Evolutionary conservation across 176 grass and related monocot species (phyloP).

Genomic region (Eragrostis curvula): DNA sequence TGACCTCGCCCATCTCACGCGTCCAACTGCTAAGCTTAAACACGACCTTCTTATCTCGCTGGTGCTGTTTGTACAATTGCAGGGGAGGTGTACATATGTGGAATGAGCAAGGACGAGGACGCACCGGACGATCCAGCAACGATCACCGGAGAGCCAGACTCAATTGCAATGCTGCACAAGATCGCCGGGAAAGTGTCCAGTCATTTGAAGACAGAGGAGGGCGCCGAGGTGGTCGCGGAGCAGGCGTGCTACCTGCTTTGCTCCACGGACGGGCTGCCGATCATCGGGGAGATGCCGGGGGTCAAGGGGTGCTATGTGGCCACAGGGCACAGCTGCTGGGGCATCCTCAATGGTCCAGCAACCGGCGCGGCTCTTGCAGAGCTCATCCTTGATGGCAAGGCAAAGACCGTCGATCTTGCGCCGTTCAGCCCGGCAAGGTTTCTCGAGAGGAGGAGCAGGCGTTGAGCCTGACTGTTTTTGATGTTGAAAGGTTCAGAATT

Average conservation of each 20-base stretch:
- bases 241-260: conserved; percentile 92
- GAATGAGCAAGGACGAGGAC: conserved; percentile 70
- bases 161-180: conserved; percentile 91
- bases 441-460: conserved; percentile 44
- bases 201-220: conserved; percentile 68
- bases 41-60: neutral
- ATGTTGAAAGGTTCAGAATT: conserved; percentile 7
- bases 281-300: conserved; percentile 80
- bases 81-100: conserved; percentile 96
- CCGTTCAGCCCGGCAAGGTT: conserved; percentile 78
- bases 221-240: conserved; percentile 63
- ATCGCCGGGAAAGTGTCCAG: conserved; percentile 75
- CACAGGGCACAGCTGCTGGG: conserved; percentile 92
- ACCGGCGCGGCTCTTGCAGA: conserved; percentile 75
- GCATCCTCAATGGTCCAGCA: conserved; percentile 83
- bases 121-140: conserved; percentile 70
- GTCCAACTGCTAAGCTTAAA: neutral
- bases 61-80: neutral
- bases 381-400: conserved; percentile 76
- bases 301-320: conserved; percentile 81
- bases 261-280: conserved; percentile 71
- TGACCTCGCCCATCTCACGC: neutral
- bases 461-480: conserved; percentile 16
- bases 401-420: conserved; percentile 61
- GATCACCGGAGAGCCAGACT: conserved; percentile 65